Conservation (phyloP, 106 monocot genomes). For the Apostasia ramifera region DNA sequence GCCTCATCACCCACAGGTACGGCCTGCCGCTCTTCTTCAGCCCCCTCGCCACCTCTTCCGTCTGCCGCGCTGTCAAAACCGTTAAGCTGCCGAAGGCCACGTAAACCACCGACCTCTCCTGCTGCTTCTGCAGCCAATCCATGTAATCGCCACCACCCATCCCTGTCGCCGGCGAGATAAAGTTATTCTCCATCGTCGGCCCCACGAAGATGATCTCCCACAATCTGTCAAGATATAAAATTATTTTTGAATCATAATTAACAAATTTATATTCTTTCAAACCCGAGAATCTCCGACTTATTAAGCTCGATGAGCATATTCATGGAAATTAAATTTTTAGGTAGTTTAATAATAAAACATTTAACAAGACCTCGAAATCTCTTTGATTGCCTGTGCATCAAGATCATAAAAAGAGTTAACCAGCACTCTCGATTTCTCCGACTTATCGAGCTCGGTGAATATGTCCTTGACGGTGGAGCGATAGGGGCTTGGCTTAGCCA, state of each 20-base stretch:
- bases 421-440: not conserved
- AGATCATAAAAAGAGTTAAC: constrained; percentile 1
- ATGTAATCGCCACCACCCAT: not conserved
- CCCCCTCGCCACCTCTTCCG: constrained; percentile 30
- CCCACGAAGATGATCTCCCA: too few species aligned
- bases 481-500: not conserved
- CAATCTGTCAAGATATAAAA: not conserved
- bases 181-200: not conserved
- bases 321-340: too few species aligned
- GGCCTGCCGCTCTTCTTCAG: constrained; percentile 27
- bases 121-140: constrained; percentile 4
- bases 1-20: constrained; percentile 50
- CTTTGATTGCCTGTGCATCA: not conserved
- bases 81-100: constrained; percentile 60
- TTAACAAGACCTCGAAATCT: not conserved
- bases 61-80: constrained; percentile 20
- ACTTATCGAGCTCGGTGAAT: not conserved
- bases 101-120: constrained; percentile 57
- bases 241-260: not conserved
- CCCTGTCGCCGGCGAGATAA: too few species aligned
- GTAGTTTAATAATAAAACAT: too few species aligned
- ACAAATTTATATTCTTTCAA: not conserved
- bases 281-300: not conserved
- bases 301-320: not conserved
- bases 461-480: not conserved